phyloP scores from a whole-genome alignment of 1,284 basidiomycete genomes.

The Anthracocystis walkeri region DNA sequence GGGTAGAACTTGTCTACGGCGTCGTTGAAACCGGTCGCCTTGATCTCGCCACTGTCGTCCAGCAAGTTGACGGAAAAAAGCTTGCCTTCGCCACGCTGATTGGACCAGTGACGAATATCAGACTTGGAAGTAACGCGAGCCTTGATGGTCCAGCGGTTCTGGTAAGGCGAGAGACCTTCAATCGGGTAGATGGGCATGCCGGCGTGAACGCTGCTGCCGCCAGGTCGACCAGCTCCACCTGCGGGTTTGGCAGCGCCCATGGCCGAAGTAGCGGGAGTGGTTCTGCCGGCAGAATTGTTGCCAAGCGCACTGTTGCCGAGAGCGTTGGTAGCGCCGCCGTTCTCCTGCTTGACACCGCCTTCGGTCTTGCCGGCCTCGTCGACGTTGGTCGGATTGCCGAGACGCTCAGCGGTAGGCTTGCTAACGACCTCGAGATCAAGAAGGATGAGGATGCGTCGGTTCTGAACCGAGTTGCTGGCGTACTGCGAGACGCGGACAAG shows the following conservation, averaged over 20 bases:
- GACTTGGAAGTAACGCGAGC: conserved; percentile 91
- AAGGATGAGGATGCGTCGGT: conserved; percentile 84
- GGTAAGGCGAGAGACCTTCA: conserved; percentile 93
- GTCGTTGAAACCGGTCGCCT: conserved; percentile 85
- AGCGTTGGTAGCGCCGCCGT: conserved; percentile 12
- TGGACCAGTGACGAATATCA: conserved; percentile 90
- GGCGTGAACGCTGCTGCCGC: conserved; percentile 54
- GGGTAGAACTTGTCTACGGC: conserved; percentile 86
- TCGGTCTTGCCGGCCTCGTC: conserved; percentile 43
- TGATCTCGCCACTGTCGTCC: conserved; percentile 80
- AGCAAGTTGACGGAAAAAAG: conserved; percentile 92
- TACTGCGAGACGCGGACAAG: conserved; percentile 82
- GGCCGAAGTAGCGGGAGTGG: conserved; percentile 47
- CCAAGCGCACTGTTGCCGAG: conserved; percentile 35
- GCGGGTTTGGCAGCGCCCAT: conserved; percentile 26
- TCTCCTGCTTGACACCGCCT: conserved; percentile 44
- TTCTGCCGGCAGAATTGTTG: conserved; percentile 46
- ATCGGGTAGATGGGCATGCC: conserved; percentile 80
- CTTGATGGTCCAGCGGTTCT: conserved; percentile 96
- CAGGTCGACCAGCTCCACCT: conserved; percentile 35
- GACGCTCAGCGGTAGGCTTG: conserved; percentile 44
- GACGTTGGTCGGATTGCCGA: conserved; percentile 62
- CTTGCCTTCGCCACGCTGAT: conserved; percentile 91
- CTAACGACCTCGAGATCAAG: conserved; percentile 75
- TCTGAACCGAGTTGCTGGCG: conserved; percentile 86